phyloP scores from a whole-genome alignment of 176 grass and related monocot species.

The Lolium multiflorum region DNA sequence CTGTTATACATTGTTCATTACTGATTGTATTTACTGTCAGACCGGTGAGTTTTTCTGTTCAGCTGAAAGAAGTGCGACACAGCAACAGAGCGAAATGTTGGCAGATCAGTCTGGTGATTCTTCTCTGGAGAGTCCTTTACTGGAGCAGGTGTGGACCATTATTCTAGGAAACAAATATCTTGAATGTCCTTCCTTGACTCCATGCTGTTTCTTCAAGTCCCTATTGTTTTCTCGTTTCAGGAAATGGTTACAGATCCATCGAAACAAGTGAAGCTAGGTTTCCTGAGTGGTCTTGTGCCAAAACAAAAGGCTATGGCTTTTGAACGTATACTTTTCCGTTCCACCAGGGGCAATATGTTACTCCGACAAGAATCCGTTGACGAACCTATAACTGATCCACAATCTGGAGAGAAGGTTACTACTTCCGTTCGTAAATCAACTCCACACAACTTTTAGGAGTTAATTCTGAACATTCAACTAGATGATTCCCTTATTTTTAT shows the following conservation, averaged over 20 bases:
- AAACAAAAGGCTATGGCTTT: conserved; percentile 96
- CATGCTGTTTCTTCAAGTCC: neutral
- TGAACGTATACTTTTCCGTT: conserved; percentile 96
- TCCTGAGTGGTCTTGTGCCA: conserved; percentile 90
- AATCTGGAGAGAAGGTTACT: conserved; percentile 88
- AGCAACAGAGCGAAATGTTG: conserved; percentile 77
- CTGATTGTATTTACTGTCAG: conserved; percentile 54
- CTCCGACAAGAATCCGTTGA: conserved; percentile 88
- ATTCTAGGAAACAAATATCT: neutral
- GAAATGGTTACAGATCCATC: conserved; percentile 88
- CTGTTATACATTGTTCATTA: conserved; percentile 18
- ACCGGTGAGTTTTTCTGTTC: conserved; percentile 88
- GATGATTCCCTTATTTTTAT: neutral
- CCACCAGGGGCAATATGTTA: conserved; percentile 90
- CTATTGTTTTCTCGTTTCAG: conserved; percentile 40
- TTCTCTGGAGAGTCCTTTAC: conserved; percentile 84
- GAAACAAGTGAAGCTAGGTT: conserved; percentile 96
- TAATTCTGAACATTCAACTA: neutral
- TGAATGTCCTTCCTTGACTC: conserved; percentile 5
- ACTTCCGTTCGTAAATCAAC: conserved; percentile 3
- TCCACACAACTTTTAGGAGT: neutral
- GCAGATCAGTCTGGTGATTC: conserved; percentile 59
- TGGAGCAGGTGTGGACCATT: conserved; percentile 68
- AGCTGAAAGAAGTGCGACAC: conserved; percentile 70
- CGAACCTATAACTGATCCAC: conserved; percentile 73